These are phyloP conservation scores for Helianthus annuus DNA, from an alignment of 129 eudicot genomes.

Conservation along the genomic window DNA sequence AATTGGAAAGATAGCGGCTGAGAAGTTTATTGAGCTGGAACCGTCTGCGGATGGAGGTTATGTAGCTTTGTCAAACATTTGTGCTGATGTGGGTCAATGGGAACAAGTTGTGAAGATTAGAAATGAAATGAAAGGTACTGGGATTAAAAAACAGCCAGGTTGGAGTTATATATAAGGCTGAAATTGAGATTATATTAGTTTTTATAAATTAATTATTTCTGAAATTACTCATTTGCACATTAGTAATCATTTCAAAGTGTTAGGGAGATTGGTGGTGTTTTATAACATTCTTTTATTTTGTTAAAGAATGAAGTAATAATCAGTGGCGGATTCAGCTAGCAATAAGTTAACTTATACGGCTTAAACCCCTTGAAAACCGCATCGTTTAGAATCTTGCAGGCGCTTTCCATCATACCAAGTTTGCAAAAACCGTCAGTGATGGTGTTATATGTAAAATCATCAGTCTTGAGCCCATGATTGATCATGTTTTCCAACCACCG, in stretches of 20 bases:
- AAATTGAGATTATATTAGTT: neutral
- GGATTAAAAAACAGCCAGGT: conserved; percentile 70
- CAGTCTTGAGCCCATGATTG: conserved; percentile 78
- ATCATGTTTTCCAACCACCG: conserved; percentile 66
- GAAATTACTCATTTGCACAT: neutral
- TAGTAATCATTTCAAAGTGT: neutral
- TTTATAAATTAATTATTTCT: neutral
- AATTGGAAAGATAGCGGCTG: conserved; percentile 72
- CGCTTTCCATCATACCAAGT: conserved; percentile 60
- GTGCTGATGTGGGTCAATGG: conserved; percentile 78
- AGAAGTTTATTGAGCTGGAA: conserved; percentile 59
- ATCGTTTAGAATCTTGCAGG: conserved; percentile 52
- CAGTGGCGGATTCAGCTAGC: conserved; percentile 37
- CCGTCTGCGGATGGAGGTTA: conserved; percentile 63
- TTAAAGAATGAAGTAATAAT: neutral
- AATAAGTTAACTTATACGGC: conserved; percentile 77
- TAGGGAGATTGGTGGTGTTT: neutral
- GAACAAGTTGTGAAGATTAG: conserved; percentile 66
- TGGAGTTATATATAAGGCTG: conserved; percentile 53
- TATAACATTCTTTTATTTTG: neutral
- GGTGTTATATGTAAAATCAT: conserved; percentile 79
- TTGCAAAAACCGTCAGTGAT: conserved; percentile 82
- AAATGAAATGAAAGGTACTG: conserved; percentile 56
- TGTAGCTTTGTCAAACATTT: conserved; percentile 70
- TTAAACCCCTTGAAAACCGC: conserved; percentile 77